Conservation (phyloP, 176 grass and related monocot genomes). For the Puccinellia tenuiflora region DNA sequence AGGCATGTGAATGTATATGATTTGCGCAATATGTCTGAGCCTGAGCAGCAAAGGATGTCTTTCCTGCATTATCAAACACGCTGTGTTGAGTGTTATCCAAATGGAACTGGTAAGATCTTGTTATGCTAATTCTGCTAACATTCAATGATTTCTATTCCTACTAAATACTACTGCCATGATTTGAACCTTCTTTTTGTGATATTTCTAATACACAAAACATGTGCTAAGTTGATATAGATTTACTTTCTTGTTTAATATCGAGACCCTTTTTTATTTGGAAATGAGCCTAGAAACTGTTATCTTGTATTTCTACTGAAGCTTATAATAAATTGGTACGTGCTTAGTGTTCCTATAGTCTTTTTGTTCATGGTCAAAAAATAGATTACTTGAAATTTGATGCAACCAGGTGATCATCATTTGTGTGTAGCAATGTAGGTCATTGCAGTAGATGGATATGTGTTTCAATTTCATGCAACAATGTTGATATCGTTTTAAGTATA, state of each 20-base stretch:
- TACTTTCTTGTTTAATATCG: slow-evolving; percentile 4
- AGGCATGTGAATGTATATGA: slow-evolving; percentile 67
- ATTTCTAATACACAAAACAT: neutral
- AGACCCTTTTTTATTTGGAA: neutral
- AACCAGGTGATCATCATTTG: neutral
- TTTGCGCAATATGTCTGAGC: slow-evolving; percentile 52
- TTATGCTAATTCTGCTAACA: neutral
- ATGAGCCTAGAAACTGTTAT: neutral
- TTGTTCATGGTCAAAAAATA: neutral
- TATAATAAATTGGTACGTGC: neutral
- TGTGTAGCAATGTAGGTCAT: neutral
- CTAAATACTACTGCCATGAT: neutral
- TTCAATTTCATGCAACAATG: neutral
- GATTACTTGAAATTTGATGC: neutral
- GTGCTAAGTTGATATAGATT: neutral
- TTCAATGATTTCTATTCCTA: neutral
- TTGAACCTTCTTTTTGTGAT: neutral
- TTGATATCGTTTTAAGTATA: neutral
- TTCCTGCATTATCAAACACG: slow-evolving; percentile 57
- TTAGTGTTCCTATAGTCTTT: neutral
- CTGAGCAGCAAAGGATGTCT: slow-evolving; percentile 49
- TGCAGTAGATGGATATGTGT: neutral
- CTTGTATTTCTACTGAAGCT: neutral
- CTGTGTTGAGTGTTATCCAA: slow-evolving; percentile 61
- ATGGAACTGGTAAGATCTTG: slow-evolving; percentile 44